A percentile compares a stretch with the other conserved stretches of the same genome.
These are phyloP conservation scores for Geranomyces variabilis DNA, from an alignment of 192 early-diverging fungal species.

Conservation along the genomic window DNA sequence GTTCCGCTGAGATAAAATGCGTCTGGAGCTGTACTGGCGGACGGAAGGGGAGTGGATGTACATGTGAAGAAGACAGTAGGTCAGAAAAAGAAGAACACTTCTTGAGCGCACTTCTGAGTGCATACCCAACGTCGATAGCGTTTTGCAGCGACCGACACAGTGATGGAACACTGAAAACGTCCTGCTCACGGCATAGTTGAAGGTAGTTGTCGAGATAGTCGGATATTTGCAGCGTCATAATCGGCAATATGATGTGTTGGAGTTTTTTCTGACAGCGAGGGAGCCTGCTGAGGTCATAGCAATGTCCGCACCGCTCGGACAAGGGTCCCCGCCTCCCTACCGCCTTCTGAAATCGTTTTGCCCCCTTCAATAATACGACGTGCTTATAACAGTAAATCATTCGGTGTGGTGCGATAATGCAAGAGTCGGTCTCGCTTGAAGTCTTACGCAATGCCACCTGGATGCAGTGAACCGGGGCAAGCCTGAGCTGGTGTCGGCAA, in stretches of 20 bases:
- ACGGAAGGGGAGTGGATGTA: not conserved
- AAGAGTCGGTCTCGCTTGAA: no score
- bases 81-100: not conserved
- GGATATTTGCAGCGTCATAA: constrained; percentile 37
- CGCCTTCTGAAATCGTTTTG: no score
- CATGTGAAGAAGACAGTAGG: not conserved
- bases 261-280: constrained; percentile 1
- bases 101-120: not conserved
- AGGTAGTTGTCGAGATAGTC: constrained; percentile 43
- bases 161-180: constrained; percentile 22
- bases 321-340: no score
- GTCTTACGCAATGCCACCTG: no score
- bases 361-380: no score
- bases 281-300: not conserved
- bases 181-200: constrained; percentile 27
- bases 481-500: no score
- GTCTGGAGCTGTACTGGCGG: constrained; percentile 36
- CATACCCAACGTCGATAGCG: not conserved
- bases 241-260: not conserved
- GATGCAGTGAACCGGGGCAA: no score
- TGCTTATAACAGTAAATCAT: no score
- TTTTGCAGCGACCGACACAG: constrained; percentile 12
- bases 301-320: not conserved
- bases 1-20: constrained; percentile 39
- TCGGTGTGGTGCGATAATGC: no score